Evolutionary conservation across 2,329 filamentous ascomycete species (phyloP).

Genomic region (Cadophora malorum): DNA sequence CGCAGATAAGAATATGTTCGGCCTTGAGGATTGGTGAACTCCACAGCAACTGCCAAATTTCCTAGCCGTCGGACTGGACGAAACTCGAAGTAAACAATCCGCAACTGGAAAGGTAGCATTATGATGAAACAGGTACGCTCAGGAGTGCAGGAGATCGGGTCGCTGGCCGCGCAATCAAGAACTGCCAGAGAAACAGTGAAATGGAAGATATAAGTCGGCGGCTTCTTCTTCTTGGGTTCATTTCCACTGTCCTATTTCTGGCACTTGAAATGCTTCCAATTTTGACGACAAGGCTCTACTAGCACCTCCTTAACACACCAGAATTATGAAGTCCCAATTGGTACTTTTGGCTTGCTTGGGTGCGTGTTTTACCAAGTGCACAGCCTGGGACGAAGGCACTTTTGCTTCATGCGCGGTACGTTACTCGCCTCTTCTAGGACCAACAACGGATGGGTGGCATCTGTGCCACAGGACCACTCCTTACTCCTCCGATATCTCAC

Average conservation of each 20-base stretch:
- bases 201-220: slow-evolving; percentile 3
- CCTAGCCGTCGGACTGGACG: background rate
- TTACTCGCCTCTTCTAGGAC: background rate
- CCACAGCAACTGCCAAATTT: background rate
- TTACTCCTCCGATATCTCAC: background rate
- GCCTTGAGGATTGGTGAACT: slow-evolving; percentile 5
- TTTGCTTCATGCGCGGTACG: slow-evolving; percentile 12
- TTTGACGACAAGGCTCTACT: background rate
- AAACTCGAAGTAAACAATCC: background rate
- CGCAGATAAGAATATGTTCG: background rate
- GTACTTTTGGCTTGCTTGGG: background rate
- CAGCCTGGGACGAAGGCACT: slow-evolving; percentile 4
- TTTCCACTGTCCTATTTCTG: slow-evolving; percentile 1
- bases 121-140: slow-evolving; percentile 14
- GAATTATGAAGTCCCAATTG: slow-evolving; percentile 9
- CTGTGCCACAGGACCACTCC: slow-evolving; percentile 1
- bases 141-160: background rate
- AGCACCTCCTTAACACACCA: background rate
- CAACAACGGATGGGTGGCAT: background rate
- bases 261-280: background rate
- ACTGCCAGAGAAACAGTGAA: background rate
- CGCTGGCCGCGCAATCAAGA: background rate
- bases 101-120: slow-evolving; percentile 3
- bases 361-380: background rate
- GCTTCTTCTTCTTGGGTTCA: background rate